phyloP scores from a whole-genome alignment of 306 rosid species.

The Urtica urens region DNA sequence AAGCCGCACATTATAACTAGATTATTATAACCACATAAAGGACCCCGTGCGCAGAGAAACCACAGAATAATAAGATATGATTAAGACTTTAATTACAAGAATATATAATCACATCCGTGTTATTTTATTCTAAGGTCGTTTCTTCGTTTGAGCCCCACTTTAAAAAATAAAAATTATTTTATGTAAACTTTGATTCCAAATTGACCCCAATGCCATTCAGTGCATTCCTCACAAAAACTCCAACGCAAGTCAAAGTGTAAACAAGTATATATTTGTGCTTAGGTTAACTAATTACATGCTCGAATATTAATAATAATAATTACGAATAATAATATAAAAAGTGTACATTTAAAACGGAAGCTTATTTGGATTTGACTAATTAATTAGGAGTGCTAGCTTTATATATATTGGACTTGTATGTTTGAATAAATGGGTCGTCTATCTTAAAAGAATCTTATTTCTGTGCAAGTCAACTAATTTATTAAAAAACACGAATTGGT shows the following conservation, averaged over 20 bases:
- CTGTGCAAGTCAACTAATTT: conserved; percentile 7
- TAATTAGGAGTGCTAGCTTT: not conserved
- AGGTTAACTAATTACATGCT: too few species aligned
- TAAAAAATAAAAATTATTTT: not conserved
- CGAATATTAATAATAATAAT: too few species aligned
- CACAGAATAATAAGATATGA: not conserved
- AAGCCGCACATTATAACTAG: conserved; percentile 6
- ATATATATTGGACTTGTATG: not conserved
- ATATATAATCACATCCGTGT: conserved; percentile 12
- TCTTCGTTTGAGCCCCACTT: conserved; percentile 24
- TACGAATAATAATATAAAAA: not conserved
- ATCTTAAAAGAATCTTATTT: conserved; percentile 8
- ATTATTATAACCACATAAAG: conserved; percentile 9
- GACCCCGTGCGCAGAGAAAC: conserved; percentile 23
- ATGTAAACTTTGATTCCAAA: conserved; percentile 8
- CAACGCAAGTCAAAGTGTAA: not conserved
- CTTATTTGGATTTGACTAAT: not conserved
- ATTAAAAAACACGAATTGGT: not conserved
- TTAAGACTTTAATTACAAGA: conserved; percentile 5
- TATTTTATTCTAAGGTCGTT: conserved; percentile 17
- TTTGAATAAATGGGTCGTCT: not conserved
- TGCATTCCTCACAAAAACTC: conserved; percentile 14
- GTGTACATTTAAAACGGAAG: not conserved
- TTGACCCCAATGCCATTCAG: conserved; percentile 16
- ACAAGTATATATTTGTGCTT: too few species aligned